Evolutionary conservation across 2,329 filamentous ascomycete species (phyloP).

Genomic region (Cercospora sesami): DNA sequence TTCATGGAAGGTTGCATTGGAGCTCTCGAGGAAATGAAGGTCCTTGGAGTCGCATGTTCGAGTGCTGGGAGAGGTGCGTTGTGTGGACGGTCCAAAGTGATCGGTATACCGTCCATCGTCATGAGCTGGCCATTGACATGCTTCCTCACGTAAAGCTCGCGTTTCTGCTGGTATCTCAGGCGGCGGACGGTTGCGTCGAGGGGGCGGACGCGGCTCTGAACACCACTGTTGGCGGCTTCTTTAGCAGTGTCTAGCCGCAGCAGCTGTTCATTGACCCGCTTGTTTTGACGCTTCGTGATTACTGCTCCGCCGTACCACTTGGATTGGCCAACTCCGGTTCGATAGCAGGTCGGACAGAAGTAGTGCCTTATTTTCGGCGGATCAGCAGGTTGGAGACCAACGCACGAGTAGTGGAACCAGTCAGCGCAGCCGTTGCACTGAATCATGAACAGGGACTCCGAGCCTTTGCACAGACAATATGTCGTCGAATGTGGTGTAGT

Average conservation of each 20-base stretch:
- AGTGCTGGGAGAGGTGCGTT: not conserved
- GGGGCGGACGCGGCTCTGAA: not conserved
- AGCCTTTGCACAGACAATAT: conserved; percentile 59
- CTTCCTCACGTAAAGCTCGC: conserved; percentile 8
- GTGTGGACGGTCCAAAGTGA: conserved; percentile 6
- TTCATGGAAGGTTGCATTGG: not conserved
- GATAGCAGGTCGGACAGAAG: conserved; percentile 37
- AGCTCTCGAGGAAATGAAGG: not conserved
- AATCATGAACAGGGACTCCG: conserved; percentile 97
- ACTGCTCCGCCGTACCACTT: conserved; percentile 5
- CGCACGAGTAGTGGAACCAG: conserved; percentile 91
- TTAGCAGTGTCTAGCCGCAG: not conserved
- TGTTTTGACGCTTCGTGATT: conserved; percentile 10
- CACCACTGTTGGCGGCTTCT: not conserved
- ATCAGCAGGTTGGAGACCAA: conserved; percentile 71
- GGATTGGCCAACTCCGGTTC: not conserved
- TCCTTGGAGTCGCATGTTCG: not conserved
- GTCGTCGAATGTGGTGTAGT: not conserved
- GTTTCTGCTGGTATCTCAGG: conserved; percentile 2
- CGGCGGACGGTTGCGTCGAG: not conserved
- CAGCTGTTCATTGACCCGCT: not conserved
- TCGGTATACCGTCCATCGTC: not conserved
- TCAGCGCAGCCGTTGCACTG: conserved; percentile 89
- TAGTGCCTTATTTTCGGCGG: conserved; percentile 71
- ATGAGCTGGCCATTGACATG: not conserved